Conservation (phyloP, 768 basidiomycete species). For the Suillus occidentalis region DNA sequence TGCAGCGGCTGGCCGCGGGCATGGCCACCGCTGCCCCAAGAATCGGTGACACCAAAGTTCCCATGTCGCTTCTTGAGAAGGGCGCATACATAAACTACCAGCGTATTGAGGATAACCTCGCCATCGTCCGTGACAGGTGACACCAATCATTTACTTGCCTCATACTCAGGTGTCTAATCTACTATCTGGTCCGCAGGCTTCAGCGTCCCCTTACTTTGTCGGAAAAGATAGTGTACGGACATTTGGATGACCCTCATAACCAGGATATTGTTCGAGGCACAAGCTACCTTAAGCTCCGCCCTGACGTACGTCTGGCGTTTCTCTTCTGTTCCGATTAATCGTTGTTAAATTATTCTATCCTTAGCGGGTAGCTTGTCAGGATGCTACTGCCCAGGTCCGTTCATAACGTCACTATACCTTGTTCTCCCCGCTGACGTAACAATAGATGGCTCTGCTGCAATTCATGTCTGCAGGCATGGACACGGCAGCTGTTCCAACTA, state of each 20-base stretch:
- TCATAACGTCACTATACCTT: constrained; percentile 17
- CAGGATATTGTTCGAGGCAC: constrained; percentile 90
- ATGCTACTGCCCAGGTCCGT: constrained; percentile 81
- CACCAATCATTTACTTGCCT: constrained; percentile 7
- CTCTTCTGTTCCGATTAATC: background rate
- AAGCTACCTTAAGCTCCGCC: constrained; percentile 96
- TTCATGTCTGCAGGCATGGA: constrained; percentile 99
- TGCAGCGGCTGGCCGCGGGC: constrained; percentile 57
- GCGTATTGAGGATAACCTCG: constrained; percentile 97
- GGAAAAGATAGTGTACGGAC: constrained; percentile 97
- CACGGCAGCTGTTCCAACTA: constrained; percentile 95
- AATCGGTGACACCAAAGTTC: constrained; percentile 87
- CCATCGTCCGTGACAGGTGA: constrained; percentile 80
- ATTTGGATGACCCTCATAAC: constrained; percentile 90
- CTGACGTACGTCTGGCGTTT: constrained; percentile 69
- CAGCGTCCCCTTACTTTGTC: constrained; percentile 90
- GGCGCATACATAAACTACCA: constrained; percentile 90
- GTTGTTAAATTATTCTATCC: constrained; percentile 10
- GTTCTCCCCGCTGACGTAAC: constrained; percentile 28
- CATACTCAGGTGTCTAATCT: background rate
- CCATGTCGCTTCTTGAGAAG: constrained; percentile 85
- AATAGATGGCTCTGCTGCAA: constrained; percentile 96
- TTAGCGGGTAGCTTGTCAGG: constrained; percentile 87
- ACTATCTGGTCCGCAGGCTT: constrained; percentile 49
- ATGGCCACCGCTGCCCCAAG: constrained; percentile 81